phyloP scores from a whole-genome alignment of 805 yeast species.

The Saturnispora ahearnii region DNA sequence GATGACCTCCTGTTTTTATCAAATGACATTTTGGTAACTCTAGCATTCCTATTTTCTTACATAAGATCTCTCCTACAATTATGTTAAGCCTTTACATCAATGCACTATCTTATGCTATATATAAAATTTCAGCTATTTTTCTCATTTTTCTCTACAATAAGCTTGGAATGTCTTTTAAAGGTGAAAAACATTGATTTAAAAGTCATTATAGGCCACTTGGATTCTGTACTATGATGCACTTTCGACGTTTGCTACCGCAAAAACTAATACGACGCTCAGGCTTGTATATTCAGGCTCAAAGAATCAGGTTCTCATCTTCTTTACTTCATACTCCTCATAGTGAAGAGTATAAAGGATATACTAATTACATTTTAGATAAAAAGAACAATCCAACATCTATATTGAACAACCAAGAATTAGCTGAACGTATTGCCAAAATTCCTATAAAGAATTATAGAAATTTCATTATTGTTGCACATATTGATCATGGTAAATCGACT shows the following conservation, averaged over 20 bases:
- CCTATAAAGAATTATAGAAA: slow-evolving; percentile 80
- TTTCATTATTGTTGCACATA: slow-evolving; percentile 94
- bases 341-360: slow-evolving; percentile 21
- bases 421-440: slow-evolving; percentile 54
- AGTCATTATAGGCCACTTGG: background rate
- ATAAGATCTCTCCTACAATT: no score
- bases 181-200: background rate
- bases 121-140: background rate
- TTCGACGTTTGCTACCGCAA: background rate
- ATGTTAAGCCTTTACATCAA: background rate
- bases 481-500: slow-evolving; percentile 80
- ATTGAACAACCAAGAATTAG: slow-evolving; percentile 16
- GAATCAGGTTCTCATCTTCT: background rate
- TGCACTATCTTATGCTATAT: background rate
- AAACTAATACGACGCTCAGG: background rate
- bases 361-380: slow-evolving; percentile 22
- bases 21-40: no score
- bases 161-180: background rate
- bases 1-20: no score
- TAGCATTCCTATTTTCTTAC: no score
- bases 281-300: background rate
- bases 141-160: background rate
- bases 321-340: slow-evolving; percentile 8
- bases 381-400: slow-evolving; percentile 23
- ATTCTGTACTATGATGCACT: background rate